Conservation (phyloP, 805 yeast species). For the Candida awuae region DNA sequence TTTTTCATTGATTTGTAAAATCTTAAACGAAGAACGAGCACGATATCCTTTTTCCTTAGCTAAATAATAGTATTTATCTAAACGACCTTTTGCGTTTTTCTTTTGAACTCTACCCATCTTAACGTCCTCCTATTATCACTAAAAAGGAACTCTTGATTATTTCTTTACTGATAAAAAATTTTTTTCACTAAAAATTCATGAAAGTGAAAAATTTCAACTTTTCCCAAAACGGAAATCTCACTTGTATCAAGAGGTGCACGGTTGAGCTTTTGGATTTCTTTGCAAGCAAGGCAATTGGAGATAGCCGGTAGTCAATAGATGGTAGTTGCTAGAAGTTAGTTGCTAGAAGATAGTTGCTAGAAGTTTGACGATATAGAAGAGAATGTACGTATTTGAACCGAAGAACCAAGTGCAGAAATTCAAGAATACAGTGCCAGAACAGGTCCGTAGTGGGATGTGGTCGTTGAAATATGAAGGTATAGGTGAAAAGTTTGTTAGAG, state of each 20-base stretch:
- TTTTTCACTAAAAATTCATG: too few relatives aligned
- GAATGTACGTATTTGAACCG: conserved; percentile 1
- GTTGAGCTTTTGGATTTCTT: too few relatives aligned
- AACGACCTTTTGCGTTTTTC: conserved; percentile 97
- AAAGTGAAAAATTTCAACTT: too few relatives aligned
- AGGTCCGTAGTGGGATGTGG: not conserved
- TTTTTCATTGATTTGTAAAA: conserved; percentile 91
- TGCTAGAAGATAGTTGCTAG: too few relatives aligned
- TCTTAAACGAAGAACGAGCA: conserved; percentile 96
- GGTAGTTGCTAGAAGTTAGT: too few relatives aligned
- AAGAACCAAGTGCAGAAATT: conserved; percentile 1
- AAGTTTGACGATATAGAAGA: too few relatives aligned
- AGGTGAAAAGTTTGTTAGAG: not conserved
- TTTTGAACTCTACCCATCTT: conserved; percentile 70
- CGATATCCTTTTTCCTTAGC: conserved; percentile 98
- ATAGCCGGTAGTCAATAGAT: too few relatives aligned
- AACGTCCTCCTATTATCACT: too few relatives aligned
- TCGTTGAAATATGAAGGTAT: not conserved
- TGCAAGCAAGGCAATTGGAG: too few relatives aligned
- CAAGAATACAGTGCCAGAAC: conserved; percentile 2
- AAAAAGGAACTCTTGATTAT: too few relatives aligned
- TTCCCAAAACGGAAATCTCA: conserved; percentile 1
- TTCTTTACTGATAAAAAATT: not conserved
- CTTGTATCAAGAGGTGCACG: not conserved
- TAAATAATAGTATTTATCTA: conserved; percentile 90